These are phyloP conservation scores for Leccinum truebloodii DNA, from an alignment of 768 basidiomycete species.

Conservation along the genomic window DNA sequence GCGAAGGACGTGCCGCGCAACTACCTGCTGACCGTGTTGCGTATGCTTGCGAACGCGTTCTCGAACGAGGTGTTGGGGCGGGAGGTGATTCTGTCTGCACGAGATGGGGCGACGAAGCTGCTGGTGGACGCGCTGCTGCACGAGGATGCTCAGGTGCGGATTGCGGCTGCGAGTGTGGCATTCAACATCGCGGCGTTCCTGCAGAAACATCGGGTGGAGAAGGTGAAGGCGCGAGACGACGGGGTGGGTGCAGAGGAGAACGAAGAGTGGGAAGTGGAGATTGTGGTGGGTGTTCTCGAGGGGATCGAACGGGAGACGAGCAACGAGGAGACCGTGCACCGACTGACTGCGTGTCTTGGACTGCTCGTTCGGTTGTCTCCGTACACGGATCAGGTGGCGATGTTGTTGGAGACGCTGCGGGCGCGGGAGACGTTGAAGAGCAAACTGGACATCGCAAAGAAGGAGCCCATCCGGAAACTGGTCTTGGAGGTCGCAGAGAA, in stretches of 20 bases:
- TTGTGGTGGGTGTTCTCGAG: constrained; percentile 81
- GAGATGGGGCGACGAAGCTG: constrained; percentile 46
- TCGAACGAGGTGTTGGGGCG: constrained; percentile 42
- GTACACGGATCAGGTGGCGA: constrained; percentile 52
- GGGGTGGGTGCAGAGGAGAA: constrained; percentile 50
- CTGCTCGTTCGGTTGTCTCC: constrained; percentile 78
- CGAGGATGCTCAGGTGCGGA: constrained; percentile 64
- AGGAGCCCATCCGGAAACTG: constrained; percentile 61
- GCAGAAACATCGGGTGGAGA: constrained; percentile 60
- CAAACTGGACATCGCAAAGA: constrained; percentile 63
- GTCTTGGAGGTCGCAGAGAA: constrained; percentile 60
- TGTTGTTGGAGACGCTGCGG: constrained; percentile 73
- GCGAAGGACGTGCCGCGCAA: constrained; percentile 42
- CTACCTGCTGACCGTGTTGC: constrained; percentile 63
- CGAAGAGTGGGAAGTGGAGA: constrained; percentile 86
- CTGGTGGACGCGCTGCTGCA: constrained; percentile 71
- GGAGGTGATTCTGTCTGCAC: constrained; percentile 40
- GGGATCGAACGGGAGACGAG: constrained; percentile 68
- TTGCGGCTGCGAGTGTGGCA: constrained; percentile 78
- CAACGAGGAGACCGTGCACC: constrained; percentile 89
- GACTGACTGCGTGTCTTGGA: constrained; percentile 76
- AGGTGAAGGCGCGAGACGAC: constrained; percentile 31
- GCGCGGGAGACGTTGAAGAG: constrained; percentile 52
- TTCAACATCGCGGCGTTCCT: constrained; percentile 73
- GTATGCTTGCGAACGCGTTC: constrained; percentile 70